phyloP scores from a whole-genome alignment of 805 yeast species.

The Ogataea pilisensis region DNA sequence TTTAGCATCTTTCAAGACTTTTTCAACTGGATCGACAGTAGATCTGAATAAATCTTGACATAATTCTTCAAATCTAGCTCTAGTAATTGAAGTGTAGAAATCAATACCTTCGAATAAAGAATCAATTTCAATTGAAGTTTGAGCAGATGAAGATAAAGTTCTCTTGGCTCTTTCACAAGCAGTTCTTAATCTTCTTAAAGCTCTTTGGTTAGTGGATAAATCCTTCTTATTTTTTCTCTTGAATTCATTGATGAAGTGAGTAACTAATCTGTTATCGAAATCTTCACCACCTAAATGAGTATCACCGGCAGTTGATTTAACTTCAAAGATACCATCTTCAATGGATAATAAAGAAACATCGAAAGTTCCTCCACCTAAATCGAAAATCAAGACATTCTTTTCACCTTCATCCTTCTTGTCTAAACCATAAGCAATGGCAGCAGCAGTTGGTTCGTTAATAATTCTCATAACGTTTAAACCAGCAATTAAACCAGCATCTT shows the following conservation, averaged over 20 bases:
- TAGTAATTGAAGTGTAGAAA: constrained; percentile 92
- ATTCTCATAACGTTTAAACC: constrained; percentile 89
- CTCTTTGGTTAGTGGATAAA: constrained; percentile 88
- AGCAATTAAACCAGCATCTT: constrained; percentile 96
- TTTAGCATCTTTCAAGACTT: constrained; percentile 87
- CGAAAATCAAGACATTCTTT: constrained; percentile 81
- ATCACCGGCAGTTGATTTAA: constrained; percentile 95
- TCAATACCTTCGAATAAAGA: constrained; percentile 94
- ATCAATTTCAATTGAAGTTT: constrained; percentile 93
- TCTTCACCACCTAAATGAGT: constrained; percentile 91
- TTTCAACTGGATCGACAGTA: constrained; percentile 92
- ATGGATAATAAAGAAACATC: constrained; percentile 95
- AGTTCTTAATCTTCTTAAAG: constrained; percentile 96
- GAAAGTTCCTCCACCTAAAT: constrained; percentile 98
- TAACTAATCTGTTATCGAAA: constrained; percentile 76
- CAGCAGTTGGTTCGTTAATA: constrained; percentile 89
- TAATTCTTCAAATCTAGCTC: constrained; percentile 97
- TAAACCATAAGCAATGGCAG: constrained; percentile 92
- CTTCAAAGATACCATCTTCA: constrained; percentile 97
- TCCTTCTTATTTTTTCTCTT: constrained; percentile 98
- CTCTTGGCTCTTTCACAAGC: constrained; percentile 99
- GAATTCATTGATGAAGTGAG: constrained; percentile 91
- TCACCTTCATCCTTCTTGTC: constrained; percentile 55
- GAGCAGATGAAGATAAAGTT: constrained; percentile 93
- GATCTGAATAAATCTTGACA: constrained; percentile 93